These are phyloP conservation scores for Penicillium soppii DNA, from an alignment of 495 filamentous ascomycete species.

Conservation along the genomic window DNA sequence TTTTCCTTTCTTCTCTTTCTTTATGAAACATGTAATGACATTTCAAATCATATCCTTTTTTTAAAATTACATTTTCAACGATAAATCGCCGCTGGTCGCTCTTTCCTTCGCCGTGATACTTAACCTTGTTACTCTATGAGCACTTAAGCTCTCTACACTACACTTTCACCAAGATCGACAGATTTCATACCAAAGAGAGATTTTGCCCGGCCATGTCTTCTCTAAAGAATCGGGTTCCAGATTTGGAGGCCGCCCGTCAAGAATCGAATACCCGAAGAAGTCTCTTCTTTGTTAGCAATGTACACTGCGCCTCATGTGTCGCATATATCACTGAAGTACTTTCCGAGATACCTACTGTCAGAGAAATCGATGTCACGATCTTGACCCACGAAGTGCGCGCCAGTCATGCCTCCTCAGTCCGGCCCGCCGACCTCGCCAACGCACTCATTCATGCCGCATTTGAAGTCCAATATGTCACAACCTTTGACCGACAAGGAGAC, in stretches of 20 bases:
- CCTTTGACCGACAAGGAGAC: constrained; percentile 30
- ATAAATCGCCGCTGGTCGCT: constrained; percentile 6
- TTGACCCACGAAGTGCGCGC: constrained; percentile 46
- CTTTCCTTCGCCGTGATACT: neutral
- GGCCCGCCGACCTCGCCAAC: constrained; percentile 33
- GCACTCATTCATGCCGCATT: constrained; percentile 50
- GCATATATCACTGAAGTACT: constrained; percentile 46
- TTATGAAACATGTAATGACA: constrained; percentile 3
- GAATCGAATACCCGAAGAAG: constrained; percentile 22
- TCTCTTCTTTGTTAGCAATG: constrained; percentile 48
- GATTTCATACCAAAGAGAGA: neutral
- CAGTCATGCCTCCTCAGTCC: constrained; percentile 28
- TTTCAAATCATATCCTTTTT: constrained; percentile 3
- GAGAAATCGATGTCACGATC: constrained; percentile 43
- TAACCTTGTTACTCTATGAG: neutral
- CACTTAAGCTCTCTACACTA: neutral
- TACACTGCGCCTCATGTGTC: constrained; percentile 56
- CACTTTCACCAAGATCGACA: neutral
- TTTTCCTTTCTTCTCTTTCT: constrained; percentile 20
- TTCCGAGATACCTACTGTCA: constrained; percentile 30
- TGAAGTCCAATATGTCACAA: constrained; percentile 48
- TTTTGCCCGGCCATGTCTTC: constrained; percentile 12
- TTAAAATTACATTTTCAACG: constrained; percentile 1
- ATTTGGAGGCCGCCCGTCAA: constrained; percentile 7
- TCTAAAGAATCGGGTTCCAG: constrained; percentile 3